These are phyloP conservation scores for Candida pseudoglaebosa DNA, from an alignment of 805 yeast species.

Conservation along the genomic window DNA sequence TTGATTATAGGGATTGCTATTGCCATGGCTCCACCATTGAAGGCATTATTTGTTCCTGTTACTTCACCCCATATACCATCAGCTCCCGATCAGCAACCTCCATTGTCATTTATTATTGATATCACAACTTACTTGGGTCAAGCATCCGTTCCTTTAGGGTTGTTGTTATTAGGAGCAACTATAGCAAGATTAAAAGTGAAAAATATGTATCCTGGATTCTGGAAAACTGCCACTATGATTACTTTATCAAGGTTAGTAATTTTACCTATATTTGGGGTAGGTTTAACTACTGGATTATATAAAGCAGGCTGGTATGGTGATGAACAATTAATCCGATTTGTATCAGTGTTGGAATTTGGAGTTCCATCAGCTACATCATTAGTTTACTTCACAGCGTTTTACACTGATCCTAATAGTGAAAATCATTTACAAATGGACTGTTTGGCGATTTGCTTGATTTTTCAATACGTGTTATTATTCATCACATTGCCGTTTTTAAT, in stretches of 20 bases:
- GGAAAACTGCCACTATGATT: slow-evolving; percentile 60
- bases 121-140: slow-evolving; percentile 73
- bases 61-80: slow-evolving; percentile 43
- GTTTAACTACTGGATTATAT: slow-evolving; percentile 53
- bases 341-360: slow-evolving; percentile 69
- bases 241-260: slow-evolving; percentile 57
- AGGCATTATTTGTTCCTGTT: slow-evolving; percentile 46
- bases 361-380: slow-evolving; percentile 88
- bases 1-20: slow-evolving; percentile 62
- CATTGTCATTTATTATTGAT: slow-evolving; percentile 82
- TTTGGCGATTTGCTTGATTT: slow-evolving; percentile 68
- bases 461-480: slow-evolving; percentile 66
- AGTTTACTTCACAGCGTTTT: slow-evolving; percentile 84
- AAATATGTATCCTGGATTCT: slow-evolving; percentile 63
- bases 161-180: slow-evolving; percentile 81
- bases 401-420: slow-evolving; percentile 58
- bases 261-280: slow-evolving; percentile 75
- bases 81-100: slow-evolving; percentile 86
- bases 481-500: slow-evolving; percentile 72
- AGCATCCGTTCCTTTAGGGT: slow-evolving; percentile 86
- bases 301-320: slow-evolving; percentile 60
- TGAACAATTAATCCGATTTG: slow-evolving; percentile 62
- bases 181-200: slow-evolving; percentile 67
- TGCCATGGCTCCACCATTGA: slow-evolving; percentile 85
- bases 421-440: slow-evolving; percentile 76